Evolutionary conservation across 495 filamentous ascomycete genomes (phyloP), one percentile per base, ranked within the genome.

Genomic region (Immersiella caudata): DNA sequence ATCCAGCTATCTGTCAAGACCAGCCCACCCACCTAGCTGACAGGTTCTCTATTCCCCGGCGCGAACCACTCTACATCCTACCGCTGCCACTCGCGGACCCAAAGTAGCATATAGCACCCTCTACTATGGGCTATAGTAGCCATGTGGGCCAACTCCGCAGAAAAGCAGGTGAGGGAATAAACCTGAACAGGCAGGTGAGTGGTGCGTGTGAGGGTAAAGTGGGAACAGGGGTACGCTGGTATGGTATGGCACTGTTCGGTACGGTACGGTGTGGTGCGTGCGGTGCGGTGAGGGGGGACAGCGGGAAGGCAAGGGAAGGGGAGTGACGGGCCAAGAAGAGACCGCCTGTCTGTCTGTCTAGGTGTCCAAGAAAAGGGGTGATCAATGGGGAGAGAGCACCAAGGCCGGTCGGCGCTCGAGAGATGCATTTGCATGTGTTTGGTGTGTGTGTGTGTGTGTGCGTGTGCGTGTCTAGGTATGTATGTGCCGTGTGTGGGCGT

Each of bases 361-460:
- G 4, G 4, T 33, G 29, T 33, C 29, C 29, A 33, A 33, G 29
- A 8, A 5, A 46, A 4, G 16, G 40, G 40, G 9, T 5, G 40
- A 46, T 46, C 5, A 12, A 46, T 46, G 52, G 54, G 54, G 54
- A 24, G 2, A 57, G 54, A 26, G 21, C 6, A 57, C 6, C n/a
- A n/a, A n/a, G n/a, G 22, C 18, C 22, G 54, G 54, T 57, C 54
- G 54, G 54, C 5, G 18, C 11, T 57, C 54, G 22, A 57, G 54
- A 57, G 21, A 57, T 57, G 54, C 54, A 57, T 24, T 57, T 57
- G 26, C 21, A 57, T 33, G 29, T 33, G 54, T n/a, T n/a, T n/a
- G n/a, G 54, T 57, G 26, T 25, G 22, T 27, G 26, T 24, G 54
- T 22, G 54, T 57, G 12, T 9, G 51, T 57, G 20, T 20, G 21